Evolutionary conservation across 768 basidiomycete species (phyloP).

Genomic region (Hygrocybe coccinea): DNA sequence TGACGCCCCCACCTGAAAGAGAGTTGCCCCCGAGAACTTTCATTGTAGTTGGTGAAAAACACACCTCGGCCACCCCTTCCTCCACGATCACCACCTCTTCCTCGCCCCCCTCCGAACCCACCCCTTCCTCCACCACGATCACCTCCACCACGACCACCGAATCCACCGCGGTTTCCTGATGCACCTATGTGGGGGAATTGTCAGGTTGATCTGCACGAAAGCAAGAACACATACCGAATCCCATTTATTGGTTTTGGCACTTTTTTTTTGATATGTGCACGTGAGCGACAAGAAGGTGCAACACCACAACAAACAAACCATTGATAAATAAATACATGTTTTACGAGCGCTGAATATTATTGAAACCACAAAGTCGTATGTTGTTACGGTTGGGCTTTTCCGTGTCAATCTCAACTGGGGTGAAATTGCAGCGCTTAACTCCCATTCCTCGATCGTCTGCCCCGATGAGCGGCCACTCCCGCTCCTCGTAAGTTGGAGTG

Average conservation of each 20-base stretch:
- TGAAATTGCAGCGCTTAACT: no score
- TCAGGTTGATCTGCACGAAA: background rate
- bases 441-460: no score
- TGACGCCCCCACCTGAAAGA: slow-evolving; percentile 26
- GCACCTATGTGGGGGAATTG: slow-evolving; percentile 30
- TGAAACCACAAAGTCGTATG: no score
- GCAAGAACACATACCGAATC: slow-evolving; percentile 25
- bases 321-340: background rate
- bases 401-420: no score
- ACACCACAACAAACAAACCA: background rate
- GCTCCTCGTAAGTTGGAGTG: no score
- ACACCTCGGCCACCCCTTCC: slow-evolving; percentile 34
- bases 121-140: slow-evolving; percentile 26
- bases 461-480: no score
- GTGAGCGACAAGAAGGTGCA: no score
- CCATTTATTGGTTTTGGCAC: slow-evolving; percentile 22
- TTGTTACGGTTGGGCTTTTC: no score
- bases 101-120: slow-evolving; percentile 20
- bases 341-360: no score
- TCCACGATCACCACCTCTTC: slow-evolving; percentile 33
- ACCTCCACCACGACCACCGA: slow-evolving; percentile 46
- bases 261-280: background rate
- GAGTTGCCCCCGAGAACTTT: background rate
- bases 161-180: slow-evolving; percentile 76
- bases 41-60: slow-evolving; percentile 6